A percentile compares a stretch with the other conserved stretches of the same genome.
These are phyloP conservation scores for Melampsora larici-populina DNA, from an alignment of 1,284 basidiomycete genomes.

Conservation along the genomic window DNA sequence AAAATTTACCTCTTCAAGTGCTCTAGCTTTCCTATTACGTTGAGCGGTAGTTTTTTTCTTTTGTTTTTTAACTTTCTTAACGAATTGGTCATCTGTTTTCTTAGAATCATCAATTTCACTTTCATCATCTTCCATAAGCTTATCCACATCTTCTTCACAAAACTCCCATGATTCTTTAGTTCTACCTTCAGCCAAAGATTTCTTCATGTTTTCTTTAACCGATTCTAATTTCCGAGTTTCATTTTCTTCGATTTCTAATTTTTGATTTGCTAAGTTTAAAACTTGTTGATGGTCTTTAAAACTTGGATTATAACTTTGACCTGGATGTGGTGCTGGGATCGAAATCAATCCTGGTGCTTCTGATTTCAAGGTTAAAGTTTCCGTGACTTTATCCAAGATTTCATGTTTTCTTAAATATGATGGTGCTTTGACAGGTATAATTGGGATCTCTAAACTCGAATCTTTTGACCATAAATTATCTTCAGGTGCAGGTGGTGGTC, in stretches of 20 bases:
- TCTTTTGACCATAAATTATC: slow-evolving; percentile 9
- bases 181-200: slow-evolving; percentile 1
- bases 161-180: slow-evolving; percentile 20
- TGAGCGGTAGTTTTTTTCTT: slow-evolving; percentile 40
- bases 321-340: slow-evolving; percentile 32
- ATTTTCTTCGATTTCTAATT: slow-evolving; percentile 26
- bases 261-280: slow-evolving; percentile 4
- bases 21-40: slow-evolving; percentile 17
- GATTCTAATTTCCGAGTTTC: neutral
- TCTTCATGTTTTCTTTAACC: slow-evolving; percentile 21
- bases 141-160: slow-evolving; percentile 28
- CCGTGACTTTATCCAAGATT: neutral
- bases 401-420: slow-evolving; percentile 3
- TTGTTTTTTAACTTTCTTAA: slow-evolving; percentile 11
- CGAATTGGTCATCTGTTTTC: neutral
- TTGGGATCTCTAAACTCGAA: neutral
- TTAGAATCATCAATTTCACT: neutral
- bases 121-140: slow-evolving; percentile 24
- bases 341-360: slow-evolving; percentile 16
- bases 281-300: slow-evolving; percentile 34
- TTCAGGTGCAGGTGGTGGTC: slow-evolving; percentile 14
- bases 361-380: neutral
- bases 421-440: slow-evolving; percentile 16
- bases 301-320: slow-evolving; percentile 37
- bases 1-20: slow-evolving; percentile 16